Percentiles rank a stretch among this genome's conserved stretches.
These are phyloP conservation scores for Podaxis sp. DNA, from an alignment of 768 basidiomycete genomes.

Conservation along the genomic window DNA sequence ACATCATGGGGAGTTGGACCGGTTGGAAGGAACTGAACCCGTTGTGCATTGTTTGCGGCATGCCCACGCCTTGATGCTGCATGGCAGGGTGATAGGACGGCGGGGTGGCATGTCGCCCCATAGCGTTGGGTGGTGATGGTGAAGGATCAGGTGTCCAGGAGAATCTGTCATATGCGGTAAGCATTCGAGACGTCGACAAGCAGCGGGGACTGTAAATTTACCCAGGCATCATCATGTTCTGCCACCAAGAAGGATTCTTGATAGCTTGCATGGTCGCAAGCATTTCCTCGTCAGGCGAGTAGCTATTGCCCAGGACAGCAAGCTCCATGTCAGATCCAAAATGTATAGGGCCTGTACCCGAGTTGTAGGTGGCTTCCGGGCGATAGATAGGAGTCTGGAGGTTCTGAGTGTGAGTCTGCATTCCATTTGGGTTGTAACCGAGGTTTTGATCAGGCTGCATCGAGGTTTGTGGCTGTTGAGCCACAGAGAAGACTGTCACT, in stretches of 20 bases:
- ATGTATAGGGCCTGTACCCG: conserved; percentile 38
- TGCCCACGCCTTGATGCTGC: conserved; percentile 16
- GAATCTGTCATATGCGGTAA: conserved; percentile 23
- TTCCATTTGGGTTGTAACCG: conserved; percentile 17
- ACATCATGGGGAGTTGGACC: conserved; percentile 21
- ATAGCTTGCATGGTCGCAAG: conserved; percentile 73
- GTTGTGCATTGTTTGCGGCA: conserved; percentile 16
- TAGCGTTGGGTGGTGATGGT: conserved; percentile 27
- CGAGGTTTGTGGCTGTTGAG: conserved; percentile 15
- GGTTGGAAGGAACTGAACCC: conserved; percentile 29
- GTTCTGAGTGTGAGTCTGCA: conserved; percentile 16
- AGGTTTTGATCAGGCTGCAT: conserved; percentile 19
- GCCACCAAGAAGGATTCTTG: conserved; percentile 72
- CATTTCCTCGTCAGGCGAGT: conserved; percentile 52
- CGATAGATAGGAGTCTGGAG: conserved; percentile 41
- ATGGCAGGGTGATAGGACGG: conserved; percentile 16
- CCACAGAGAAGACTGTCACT: conserved; percentile 28
- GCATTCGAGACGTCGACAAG: conserved; percentile 1
- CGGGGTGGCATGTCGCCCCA: conserved; percentile 5
- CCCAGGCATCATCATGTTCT: conserved; percentile 87
- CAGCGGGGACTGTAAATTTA: conserved; percentile 23
- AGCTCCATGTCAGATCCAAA: conserved; percentile 41
- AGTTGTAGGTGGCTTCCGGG: conserved; percentile 45
- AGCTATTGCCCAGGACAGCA: conserved; percentile 26
- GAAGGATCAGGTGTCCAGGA: conserved; percentile 35